Conservation (phyloP, 2,329 filamentous ascomycete species). For the Ascochyta clinopodiicola region DNA sequence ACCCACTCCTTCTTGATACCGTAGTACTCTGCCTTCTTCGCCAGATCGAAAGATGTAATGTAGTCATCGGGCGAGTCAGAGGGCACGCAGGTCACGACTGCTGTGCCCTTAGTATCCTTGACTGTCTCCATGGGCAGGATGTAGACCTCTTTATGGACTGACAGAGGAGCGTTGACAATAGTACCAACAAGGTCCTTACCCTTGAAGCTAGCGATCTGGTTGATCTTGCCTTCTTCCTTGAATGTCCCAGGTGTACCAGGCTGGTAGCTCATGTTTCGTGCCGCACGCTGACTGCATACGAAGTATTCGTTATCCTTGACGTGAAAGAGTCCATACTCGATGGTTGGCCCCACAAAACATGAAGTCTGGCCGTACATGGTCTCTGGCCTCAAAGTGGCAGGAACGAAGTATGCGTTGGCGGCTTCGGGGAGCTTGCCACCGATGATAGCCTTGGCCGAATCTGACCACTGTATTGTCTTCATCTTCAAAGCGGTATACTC, state of each 20-base stretch:
- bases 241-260: slow-evolving; percentile 74
- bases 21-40: slow-evolving; percentile 93
- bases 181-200: slow-evolving; percentile 87
- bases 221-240: slow-evolving; percentile 74
- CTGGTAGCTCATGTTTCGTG: slow-evolving; percentile 97
- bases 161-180: slow-evolving; percentile 87
- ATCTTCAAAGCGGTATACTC: slow-evolving; percentile 94
- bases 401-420: slow-evolving; percentile 85
- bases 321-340: slow-evolving; percentile 89
- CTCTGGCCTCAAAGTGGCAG: slow-evolving; percentile 91
- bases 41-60: slow-evolving; percentile 83
- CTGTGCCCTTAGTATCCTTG: slow-evolving; percentile 91
- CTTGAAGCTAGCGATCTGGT: slow-evolving; percentile 75
- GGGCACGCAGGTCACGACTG: slow-evolving; percentile 93
- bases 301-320: slow-evolving; percentile 73
- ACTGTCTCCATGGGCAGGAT: slow-evolving; percentile 96
- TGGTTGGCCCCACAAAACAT: slow-evolving; percentile 91
- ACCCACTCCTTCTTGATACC: slow-evolving; percentile 97
- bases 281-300: slow-evolving; percentile 80
- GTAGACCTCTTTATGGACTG: slow-evolving; percentile 77
- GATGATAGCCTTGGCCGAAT: slow-evolving; percentile 73
- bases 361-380: slow-evolving; percentile 99
- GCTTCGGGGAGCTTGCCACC: slow-evolving; percentile 79
- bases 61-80: slow-evolving; percentile 97
- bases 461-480: slow-evolving; percentile 87